Conservation (phyloP, 768 basidiomycete species). For the Harrya chromipes region DNA sequence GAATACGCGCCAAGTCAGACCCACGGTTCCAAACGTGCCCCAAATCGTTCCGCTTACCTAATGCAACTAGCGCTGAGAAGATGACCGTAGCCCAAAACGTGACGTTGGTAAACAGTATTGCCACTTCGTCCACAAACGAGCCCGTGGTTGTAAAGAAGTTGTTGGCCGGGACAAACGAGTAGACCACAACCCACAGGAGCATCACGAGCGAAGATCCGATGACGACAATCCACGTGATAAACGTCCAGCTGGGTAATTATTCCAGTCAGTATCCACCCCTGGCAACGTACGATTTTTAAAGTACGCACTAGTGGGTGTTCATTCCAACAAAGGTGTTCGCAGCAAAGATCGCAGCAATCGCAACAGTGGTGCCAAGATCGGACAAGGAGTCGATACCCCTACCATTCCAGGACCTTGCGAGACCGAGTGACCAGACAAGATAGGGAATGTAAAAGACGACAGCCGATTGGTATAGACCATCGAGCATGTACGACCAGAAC, state of each 20-base stretch:
- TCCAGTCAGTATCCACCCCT: neutral
- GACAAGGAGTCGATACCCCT: conserved; percentile 72
- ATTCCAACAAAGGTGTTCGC: conserved; percentile 90
- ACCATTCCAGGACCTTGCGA: conserved; percentile 72
- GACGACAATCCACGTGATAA: conserved; percentile 80
- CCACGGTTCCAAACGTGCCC: conserved; percentile 8
- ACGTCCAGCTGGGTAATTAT: conserved; percentile 62
- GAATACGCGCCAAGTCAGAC: conserved; percentile 6
- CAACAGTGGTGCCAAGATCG: conserved; percentile 91
- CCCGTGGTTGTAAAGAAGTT: conserved; percentile 71
- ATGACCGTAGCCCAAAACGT: conserved; percentile 83
- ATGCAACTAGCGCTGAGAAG: conserved; percentile 63
- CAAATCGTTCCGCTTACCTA: conserved; percentile 48
- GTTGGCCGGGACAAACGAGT: conserved; percentile 72
- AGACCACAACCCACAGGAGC: conserved; percentile 85
- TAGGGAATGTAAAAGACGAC: conserved; percentile 88
- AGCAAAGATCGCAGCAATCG: conserved; percentile 80
- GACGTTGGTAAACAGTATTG: conserved; percentile 71
- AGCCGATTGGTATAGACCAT: conserved; percentile 90
- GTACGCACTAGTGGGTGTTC: conserved; percentile 82
- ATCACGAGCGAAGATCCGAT: conserved; percentile 78
- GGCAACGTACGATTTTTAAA: conserved; percentile 13
- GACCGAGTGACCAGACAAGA: conserved; percentile 63
- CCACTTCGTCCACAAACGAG: conserved; percentile 71
- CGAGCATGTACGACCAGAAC: conserved; percentile 95